phyloP scores from a whole-genome alignment of 106 monocot genomes.

The Acorus calamus region DNA sequence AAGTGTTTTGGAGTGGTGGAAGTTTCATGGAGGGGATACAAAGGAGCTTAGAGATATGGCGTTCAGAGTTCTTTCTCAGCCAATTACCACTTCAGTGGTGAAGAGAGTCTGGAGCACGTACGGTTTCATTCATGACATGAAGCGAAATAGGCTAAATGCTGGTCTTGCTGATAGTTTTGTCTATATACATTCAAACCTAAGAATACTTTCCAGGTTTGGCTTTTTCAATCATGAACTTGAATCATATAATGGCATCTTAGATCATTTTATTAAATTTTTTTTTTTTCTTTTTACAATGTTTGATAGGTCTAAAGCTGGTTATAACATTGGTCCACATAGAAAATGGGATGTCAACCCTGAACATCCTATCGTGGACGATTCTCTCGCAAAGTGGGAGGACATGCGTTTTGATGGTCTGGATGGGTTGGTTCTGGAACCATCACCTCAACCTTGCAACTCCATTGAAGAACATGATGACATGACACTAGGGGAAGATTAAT shows the following conservation, averaged over 20 bases:
- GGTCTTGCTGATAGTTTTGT: slow-evolving; percentile 20
- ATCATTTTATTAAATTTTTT: neutral
- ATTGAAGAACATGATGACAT: slow-evolving; percentile 16
- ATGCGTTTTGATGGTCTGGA: slow-evolving; percentile 23
- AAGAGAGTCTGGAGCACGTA: slow-evolving; percentile 34
- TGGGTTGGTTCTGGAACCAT: slow-evolving; percentile 17
- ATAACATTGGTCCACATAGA: slow-evolving; percentile 22
- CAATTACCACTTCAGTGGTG: slow-evolving; percentile 26
- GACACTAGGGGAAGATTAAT: no score
- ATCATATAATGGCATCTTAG: neutral
- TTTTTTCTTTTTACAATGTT: neutral
- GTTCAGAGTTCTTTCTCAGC: slow-evolving; percentile 37
- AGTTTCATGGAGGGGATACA: slow-evolving; percentile 52
- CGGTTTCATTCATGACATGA: slow-evolving; percentile 16
- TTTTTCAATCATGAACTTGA: neutral
- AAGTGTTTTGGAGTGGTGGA: slow-evolving; percentile 48
- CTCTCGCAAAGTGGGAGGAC: slow-evolving; percentile 28
- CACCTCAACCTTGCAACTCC: slow-evolving; percentile 14
- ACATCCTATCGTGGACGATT: slow-evolving; percentile 20
- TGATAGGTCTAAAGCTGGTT: slow-evolving; percentile 21
- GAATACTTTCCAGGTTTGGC: slow-evolving; percentile 41
- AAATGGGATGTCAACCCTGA: slow-evolving; percentile 37
- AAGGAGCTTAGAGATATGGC: slow-evolving; percentile 51
- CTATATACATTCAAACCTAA: slow-evolving; percentile 41
- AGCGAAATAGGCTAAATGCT: slow-evolving; percentile 17